Evolutionary conservation across 169 alveolate genomes (phyloP), one percentile per base, ranked within the genome.

Genomic region (Eimeria falciformis): DNA sequence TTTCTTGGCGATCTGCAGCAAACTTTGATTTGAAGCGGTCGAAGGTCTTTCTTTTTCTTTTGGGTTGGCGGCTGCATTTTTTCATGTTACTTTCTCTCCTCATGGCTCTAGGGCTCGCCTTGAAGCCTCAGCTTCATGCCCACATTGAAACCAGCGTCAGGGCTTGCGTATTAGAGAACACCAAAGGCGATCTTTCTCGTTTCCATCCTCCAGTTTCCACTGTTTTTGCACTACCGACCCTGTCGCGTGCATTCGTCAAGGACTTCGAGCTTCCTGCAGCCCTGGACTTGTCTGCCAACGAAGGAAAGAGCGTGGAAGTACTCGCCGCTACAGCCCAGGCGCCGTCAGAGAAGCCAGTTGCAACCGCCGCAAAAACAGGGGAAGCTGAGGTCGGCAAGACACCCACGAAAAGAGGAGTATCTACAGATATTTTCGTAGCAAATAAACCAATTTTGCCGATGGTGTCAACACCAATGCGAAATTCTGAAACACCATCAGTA

Each of bases 81-180:
- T 62, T 62, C 11, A 9, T 62, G 17, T n/a, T 62, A 29, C 73
- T 62, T 12, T 14, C 33, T 14, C 25, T 62, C 12, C 73, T 62
- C 33, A 62, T 62, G 73, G 29, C n/a, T 9, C 25, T 62, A 9
- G 29, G 73, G 37, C 25, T 62, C 12, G 73, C 73, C 33, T n/a
- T 62, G n/a, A 62, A 62, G 29, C 73, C 73, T 2, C 73, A 62
- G 73, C 29, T 62, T 12, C 12, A 62, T 29, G 73, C 73, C 37
- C 73, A 62, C 73, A 29, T 62, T 9, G 37, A 62, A 62, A 62
- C 12, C 29, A 62, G 73, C 73, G 73, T 62, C 73, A n/a, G 73
- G 37, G n/a, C 25, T n/a, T 62, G 73, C 73, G n/a, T 62, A 29
- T 29, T 62, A 9, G 33, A 14, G 29, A 12, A n/a, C 17, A n/a